Evolutionary conservation across 1,284 basidiomycete genomes (phyloP).

Genomic region (Pyrrhoderma noxium): DNA sequence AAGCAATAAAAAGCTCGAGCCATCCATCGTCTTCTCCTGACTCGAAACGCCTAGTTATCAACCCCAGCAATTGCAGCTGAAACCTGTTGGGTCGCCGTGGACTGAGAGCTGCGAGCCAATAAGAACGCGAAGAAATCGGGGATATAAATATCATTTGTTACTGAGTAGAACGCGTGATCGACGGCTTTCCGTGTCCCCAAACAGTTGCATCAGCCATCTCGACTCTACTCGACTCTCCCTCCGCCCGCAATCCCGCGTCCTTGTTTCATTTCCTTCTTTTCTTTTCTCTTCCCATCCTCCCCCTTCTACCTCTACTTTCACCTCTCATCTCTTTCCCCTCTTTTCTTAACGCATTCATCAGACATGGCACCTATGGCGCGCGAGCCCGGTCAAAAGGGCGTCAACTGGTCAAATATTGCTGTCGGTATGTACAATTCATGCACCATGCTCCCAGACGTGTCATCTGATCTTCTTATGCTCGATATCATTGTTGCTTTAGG

Average conservation of each 20-base stretch:
- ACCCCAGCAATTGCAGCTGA: too few relatives aligned
- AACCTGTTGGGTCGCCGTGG: too few relatives aligned
- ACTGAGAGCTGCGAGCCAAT: too few relatives aligned
- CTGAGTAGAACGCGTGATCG: too few relatives aligned
- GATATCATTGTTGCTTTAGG: constrained; percentile 40
- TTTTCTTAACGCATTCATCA: constrained; percentile 22
- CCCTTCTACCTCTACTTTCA: constrained; percentile 5
- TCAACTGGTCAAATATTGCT: constrained; percentile 98
- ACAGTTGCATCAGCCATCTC: too few relatives aligned
- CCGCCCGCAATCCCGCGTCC: background rate
- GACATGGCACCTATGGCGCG: constrained; percentile 64
- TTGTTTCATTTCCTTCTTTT: background rate
- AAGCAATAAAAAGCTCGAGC: too few relatives aligned
- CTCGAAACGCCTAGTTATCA: too few relatives aligned
- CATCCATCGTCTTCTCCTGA: too few relatives aligned
- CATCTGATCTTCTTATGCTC: constrained; percentile 20
- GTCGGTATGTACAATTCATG: constrained; percentile 60
- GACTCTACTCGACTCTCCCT: too few relatives aligned
- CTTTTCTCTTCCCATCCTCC: background rate
- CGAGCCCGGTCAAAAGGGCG: constrained; percentile 87
- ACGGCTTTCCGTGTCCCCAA: too few relatives aligned
- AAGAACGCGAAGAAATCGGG: too few relatives aligned
- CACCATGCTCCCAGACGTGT: constrained; percentile 12
- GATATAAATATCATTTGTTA: too few relatives aligned
- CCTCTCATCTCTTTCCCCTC: constrained; percentile 17